These are phyloP conservation scores for Orbilia ellipsospora DNA, from an alignment of 2,329 filamentous ascomycete genomes.

Conservation along the genomic window DNA sequence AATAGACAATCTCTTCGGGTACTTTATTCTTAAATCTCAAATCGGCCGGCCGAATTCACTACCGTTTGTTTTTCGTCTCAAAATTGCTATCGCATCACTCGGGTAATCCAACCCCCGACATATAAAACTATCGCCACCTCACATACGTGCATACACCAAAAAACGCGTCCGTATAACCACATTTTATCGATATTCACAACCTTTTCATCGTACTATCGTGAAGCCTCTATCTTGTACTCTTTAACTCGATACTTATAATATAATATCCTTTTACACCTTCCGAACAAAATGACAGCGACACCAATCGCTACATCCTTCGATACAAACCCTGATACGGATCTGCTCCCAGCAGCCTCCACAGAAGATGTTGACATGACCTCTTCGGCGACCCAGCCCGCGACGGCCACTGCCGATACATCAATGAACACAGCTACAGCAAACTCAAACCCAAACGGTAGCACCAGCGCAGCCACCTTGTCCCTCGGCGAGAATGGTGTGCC, in stretches of 20 bases:
- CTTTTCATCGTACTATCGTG: too few relatives aligned
- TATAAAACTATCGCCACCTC: neutral
- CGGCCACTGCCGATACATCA: slow-evolving; percentile 26
- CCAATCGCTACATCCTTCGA: slow-evolving; percentile 52
- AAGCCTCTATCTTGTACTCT: too few relatives aligned
- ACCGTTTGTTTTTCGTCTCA: too few relatives aligned
- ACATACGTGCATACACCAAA: neutral
- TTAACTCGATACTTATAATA: neutral
- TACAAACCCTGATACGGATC: slow-evolving; percentile 52
- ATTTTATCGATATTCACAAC: neutral
- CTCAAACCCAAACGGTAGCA: slow-evolving; percentile 33
- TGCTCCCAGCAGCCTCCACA: slow-evolving; percentile 26
- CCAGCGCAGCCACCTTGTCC: neutral
- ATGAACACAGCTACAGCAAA: slow-evolving; percentile 46
- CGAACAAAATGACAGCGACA: slow-evolving; percentile 36
- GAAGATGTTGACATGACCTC: slow-evolving; percentile 55
- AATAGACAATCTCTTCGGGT: too few relatives aligned
- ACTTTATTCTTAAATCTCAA: too few relatives aligned
- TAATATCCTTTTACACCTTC: neutral
- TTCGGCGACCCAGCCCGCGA: slow-evolving; percentile 16
- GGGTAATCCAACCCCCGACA: neutral
- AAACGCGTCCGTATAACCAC: neutral
- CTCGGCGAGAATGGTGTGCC: slow-evolving; percentile 32
- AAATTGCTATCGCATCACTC: neutral
- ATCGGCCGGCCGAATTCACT: too few relatives aligned